phyloP scores from a whole-genome alignment of 345 rosid genomes.

The Sonneratia alba region DNA sequence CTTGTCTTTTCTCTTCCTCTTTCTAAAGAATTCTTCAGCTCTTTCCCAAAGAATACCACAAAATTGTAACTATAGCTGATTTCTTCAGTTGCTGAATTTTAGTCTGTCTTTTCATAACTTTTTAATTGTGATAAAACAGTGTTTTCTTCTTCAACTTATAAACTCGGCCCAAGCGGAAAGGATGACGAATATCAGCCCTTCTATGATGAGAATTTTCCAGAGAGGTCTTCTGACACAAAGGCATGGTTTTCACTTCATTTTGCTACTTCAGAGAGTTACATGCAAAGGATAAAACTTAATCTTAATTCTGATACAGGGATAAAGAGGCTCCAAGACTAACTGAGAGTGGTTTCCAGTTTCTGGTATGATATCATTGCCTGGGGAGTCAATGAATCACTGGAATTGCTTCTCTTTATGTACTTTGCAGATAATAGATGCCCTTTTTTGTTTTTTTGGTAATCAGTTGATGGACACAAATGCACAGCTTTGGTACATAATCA shows the following conservation, averaged over 20 bases:
- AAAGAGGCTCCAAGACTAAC: slow-evolving; percentile 74
- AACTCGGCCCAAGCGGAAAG: slow-evolving; percentile 68
- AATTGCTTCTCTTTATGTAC: not conserved
- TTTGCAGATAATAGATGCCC: not conserved
- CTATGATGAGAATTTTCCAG: slow-evolving; percentile 87
- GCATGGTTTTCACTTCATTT: slow-evolving; percentile 21
- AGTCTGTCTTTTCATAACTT: slow-evolving; percentile 22
- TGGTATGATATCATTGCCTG: slow-evolving; percentile 44
- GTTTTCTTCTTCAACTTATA: slow-evolving; percentile 88
- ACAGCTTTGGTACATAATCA: slow-evolving; percentile 91
- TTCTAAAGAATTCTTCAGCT: not conserved
- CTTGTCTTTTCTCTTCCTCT: not conserved
- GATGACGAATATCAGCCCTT: slow-evolving; percentile 62
- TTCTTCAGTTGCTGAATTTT: slow-evolving; percentile 8
- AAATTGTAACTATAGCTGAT: not conserved
- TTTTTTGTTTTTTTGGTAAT: not conserved
- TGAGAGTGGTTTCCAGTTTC: slow-evolving; percentile 94
- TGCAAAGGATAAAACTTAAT: slow-evolving; percentile 6
- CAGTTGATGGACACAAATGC: slow-evolving; percentile 99
- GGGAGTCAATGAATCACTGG: not conserved
- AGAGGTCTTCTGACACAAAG: slow-evolving; percentile 79
- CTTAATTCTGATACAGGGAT: slow-evolving; percentile 42
- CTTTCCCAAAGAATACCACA: not conserved
- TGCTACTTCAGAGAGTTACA: not conserved
- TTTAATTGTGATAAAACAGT: slow-evolving; percentile 38